Evolutionary conservation across 371 early-diverging fungal genomes (phyloP).

Genomic region (Syncephalis plumigaleata): DNA sequence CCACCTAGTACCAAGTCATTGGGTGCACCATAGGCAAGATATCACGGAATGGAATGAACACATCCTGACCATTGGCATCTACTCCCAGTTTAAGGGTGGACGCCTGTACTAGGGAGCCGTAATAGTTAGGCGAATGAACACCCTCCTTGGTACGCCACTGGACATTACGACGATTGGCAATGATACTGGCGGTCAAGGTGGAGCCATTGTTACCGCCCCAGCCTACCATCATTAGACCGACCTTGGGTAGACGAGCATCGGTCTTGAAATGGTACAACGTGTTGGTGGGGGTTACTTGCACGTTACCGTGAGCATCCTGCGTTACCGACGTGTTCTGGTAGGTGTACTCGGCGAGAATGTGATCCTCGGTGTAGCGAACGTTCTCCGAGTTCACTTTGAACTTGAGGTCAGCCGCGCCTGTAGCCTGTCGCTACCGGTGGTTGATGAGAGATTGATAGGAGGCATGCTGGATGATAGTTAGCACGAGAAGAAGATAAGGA

Average conservation of each 20-base stretch:
- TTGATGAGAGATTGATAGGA: slow-evolving; percentile 10
- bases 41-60: slow-evolving; percentile 74
- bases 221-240: slow-evolving; percentile 94
- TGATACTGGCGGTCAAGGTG: slow-evolving; percentile 86
- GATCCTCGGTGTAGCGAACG: slow-evolving; percentile 67
- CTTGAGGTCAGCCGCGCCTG: slow-evolving; percentile 21
- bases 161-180: slow-evolving; percentile 74
- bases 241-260: slow-evolving; percentile 55
- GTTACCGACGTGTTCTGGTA: slow-evolving; percentile 75
- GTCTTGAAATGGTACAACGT: slow-evolving; percentile 79
- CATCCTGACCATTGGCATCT: slow-evolving; percentile 60
- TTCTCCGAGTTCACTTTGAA: slow-evolving; percentile 77
- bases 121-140: slow-evolving; percentile 83
- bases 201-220: slow-evolving; percentile 98
- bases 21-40: slow-evolving; percentile 88
- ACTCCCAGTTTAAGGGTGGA: slow-evolving; percentile 89
- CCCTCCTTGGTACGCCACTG: slow-evolving; percentile 89
- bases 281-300: slow-evolving; percentile 68
- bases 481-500: slow-evolving; percentile 14
- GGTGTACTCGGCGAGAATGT: slow-evolving; percentile 67
- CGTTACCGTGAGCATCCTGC: slow-evolving; percentile 39
- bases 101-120: slow-evolving; percentile 85
- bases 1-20: slow-evolving; percentile 91
- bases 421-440: slow-evolving; percentile 12
- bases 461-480: slow-evolving; percentile 12